Evolutionary conservation across 1,284 basidiomycete species (phyloP), one percentile per base, ranked within the genome.

Genomic region (Blastosporella zonata): DNA sequence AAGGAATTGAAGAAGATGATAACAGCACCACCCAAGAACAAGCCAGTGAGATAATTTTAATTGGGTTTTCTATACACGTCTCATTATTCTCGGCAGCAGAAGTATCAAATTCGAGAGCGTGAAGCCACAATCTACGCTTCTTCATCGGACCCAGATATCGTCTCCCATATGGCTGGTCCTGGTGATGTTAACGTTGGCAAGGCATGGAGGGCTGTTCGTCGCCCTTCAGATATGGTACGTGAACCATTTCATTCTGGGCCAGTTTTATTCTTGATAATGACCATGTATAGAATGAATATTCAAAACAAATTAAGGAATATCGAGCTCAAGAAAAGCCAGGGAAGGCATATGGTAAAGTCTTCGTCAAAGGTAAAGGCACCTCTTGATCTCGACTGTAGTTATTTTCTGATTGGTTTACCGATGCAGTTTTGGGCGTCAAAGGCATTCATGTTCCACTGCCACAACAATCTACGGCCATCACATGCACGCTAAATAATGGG

Each of bases 401-500:
- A n/a, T 29, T 8, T 41, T n/a, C 13, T 50, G 40, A 33, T 43
- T 39, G 42, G 31, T 49, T 42, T 29, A 42, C 28, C 10, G n/a
- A 21, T 29, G n/a, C 47, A 93, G 92, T 96, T n/a, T 64, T 90
- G 21, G 84, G 84, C n/a, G 74, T 93, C 48, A 86, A 80, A 60
- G 77, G 75, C 35, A 70, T 95, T 21, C 73, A 78, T 52, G 68
- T 94, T 21, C 92, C 93, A 1, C 57, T 96, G 9, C 93, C 93
- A 0, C 69, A 70, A 13, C 75, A 90, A 55, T 71, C 80, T 0
- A 94, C 94, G 0, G 75, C 72, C 28, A 77, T 97, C 58, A 87
- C 86, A n/a, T 91, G 92, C 63, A 93, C 92, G 0, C 74, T 99
- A 51, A 96, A 97, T 70, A 98, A 98, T 59, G 94, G 95, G 6